Percentiles rank a stretch among this genome's conserved stretches.
These are phyloP conservation scores for Cornus controversa DNA, from an alignment of 148 eudicot genomes.

Conservation along the genomic window DNA sequence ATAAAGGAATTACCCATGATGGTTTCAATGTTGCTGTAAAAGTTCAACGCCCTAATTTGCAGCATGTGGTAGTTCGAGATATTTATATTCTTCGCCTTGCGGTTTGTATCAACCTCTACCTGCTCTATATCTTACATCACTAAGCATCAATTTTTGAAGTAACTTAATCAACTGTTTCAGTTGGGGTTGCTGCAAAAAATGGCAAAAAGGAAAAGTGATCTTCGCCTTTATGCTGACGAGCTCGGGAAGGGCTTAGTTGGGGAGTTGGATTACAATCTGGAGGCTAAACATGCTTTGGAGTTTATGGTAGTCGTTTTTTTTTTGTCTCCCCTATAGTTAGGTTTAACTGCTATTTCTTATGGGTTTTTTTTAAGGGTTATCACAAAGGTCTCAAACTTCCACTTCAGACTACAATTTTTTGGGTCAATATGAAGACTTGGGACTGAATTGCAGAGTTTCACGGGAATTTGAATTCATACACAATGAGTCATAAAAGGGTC, in stretches of 20 bases:
- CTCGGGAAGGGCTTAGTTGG: constrained; percentile 95
- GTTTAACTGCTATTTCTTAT: neutral
- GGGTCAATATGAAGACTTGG: no score
- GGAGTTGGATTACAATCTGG: constrained; percentile 91
- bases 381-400: neutral
- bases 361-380: neutral
- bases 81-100: constrained; percentile 88
- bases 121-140: constrained; percentile 12
- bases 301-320: constrained; percentile 58
- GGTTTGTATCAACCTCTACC: constrained; percentile 58
- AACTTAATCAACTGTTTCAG: constrained; percentile 49
- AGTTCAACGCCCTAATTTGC: constrained; percentile 93
- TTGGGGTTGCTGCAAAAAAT: constrained; percentile 73
- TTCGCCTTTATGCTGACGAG: constrained; percentile 90
- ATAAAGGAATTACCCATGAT: constrained; percentile 68
- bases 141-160: constrained; percentile 3
- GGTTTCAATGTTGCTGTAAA: constrained; percentile 87
- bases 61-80: constrained; percentile 82
- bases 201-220: constrained; percentile 77
- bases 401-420: neutral
- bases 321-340: neutral
- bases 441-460: no score
- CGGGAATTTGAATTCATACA: no score
- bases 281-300: constrained; percentile 79
- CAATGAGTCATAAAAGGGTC: neutral